These are phyloP conservation scores for Trichothecium roseum DNA, from an alignment of 2,329 filamentous ascomycete species.

Conservation along the genomic window DNA sequence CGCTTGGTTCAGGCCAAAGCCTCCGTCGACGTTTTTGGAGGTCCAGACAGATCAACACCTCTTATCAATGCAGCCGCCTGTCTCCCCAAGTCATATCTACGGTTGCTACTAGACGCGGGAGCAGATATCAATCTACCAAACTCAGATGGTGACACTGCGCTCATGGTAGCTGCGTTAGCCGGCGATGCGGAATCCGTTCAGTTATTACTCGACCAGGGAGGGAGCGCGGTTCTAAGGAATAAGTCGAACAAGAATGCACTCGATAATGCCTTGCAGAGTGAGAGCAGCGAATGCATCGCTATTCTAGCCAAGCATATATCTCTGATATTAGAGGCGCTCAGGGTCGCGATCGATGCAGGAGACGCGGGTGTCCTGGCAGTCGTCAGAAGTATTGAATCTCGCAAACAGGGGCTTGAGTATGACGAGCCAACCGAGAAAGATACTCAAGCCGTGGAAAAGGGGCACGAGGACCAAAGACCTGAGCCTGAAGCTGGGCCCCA, in stretches of 20 bases:
- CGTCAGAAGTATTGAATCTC: conserved; percentile 14
- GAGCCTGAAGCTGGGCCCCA: no score
- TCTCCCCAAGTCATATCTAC: conserved; percentile 19
- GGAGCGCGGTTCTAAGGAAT: conserved; percentile 22
- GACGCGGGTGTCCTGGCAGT: conserved; percentile 16
- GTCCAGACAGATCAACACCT: conserved; percentile 20
- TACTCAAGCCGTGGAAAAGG: not conserved
- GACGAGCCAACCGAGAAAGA: conserved; percentile 10
- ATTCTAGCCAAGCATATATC: conserved; percentile 19
- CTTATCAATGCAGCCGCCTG: conserved; percentile 24
- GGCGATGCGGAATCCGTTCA: conserved; percentile 21
- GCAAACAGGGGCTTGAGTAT: conserved; percentile 17
- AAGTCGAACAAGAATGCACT: conserved; percentile 18
- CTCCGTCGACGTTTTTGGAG: conserved; percentile 23
- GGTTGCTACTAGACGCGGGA: conserved; percentile 21
- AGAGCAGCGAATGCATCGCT: conserved; percentile 16
- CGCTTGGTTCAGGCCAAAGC: conserved; percentile 22
- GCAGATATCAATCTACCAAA: conserved; percentile 25
- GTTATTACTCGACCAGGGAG: conserved; percentile 21
- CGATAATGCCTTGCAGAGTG: conserved; percentile 14
- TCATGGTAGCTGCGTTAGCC: conserved; percentile 22
- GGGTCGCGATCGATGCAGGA: conserved; percentile 17
- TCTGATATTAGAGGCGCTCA: conserved; percentile 16
- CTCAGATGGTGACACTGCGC: conserved; percentile 23
- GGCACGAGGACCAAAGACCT: not conserved